Base-by-base conservation (phyloP, 495 filamentous ascomycete species). In the Venustampulla echinocandica region DNA sequence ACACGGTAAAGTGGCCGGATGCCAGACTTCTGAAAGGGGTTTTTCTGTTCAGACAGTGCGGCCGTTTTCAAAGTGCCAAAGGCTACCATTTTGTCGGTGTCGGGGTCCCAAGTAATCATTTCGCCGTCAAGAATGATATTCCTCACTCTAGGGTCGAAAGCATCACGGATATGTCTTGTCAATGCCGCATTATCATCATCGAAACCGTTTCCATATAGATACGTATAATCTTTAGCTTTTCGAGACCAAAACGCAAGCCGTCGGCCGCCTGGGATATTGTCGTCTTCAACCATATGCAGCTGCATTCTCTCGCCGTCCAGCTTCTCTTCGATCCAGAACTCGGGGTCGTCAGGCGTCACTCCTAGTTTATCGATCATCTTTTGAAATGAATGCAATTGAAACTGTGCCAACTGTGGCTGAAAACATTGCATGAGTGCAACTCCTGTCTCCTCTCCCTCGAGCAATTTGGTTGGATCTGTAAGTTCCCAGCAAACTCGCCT, bases 51-150 rank as follows among this genome's bases (percentile, higher is more conserved):
- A 0, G 80, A 80, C 17, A 95, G 56, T 0, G 90, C 93, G 7
- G 90, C 92, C 7, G 87, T 90, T 62, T 98, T 98, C 21, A 98
- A 70, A 0, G 87, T 94, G 4, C 92, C 92, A 56, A 98, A 98
- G 2, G 82, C 81, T 28, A 95, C 81, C 32, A 89, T 84, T 42
- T 80, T 79, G 63, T 95, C 81, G 41, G 85, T 67, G 40, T 84
- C 80, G n/a, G 87, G 81, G 61, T 97, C 88, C 93, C 93, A 98
- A 7, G 89, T 95, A 43, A 98, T 86, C 92, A 98, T 98, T 63
- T 98, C 92, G 9, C 92, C 92, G 55, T 98, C 92, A 2, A 98
- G 70, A 23, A 98, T 94, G 55, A 96, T 73, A 57, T 88, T 77
- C 35, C 80, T 68, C 7, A 97, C 90, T 0, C 80, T 78, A 4